A percentile compares a stretch with the other conserved stretches of the same genome.
Conservation (phyloP, 208 protist species). For the Endotrypanum monterogeii region DNA sequence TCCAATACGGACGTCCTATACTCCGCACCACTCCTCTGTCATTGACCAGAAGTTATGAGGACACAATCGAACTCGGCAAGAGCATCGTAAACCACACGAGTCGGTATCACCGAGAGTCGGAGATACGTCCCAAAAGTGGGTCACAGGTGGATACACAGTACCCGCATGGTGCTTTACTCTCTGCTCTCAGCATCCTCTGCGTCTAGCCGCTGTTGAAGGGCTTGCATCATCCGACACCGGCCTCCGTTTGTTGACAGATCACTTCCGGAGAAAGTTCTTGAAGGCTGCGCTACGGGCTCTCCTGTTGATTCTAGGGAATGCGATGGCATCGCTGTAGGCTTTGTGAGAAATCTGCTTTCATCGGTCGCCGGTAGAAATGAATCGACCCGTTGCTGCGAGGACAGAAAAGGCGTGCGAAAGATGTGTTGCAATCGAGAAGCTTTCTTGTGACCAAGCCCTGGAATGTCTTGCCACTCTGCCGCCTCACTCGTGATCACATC, state of each 20-base stretch:
- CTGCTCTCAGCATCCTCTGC: conserved; percentile 35
- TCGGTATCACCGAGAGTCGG: not conserved
- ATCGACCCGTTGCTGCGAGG: conserved; percentile 42
- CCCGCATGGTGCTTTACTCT: not conserved
- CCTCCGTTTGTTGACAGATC: not conserved
- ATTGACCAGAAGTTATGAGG: too few species aligned
- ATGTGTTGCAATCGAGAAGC: conserved; percentile 48
- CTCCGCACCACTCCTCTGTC: too few species aligned
- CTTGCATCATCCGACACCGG: conserved; percentile 39
- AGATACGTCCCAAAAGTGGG: not conserved
- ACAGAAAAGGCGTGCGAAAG: conserved; percentile 55
- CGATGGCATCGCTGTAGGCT: too few species aligned
- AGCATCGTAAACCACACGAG: not conserved
- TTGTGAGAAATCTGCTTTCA: not conserved
- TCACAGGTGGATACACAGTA: too few species aligned
- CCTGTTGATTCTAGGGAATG: not conserved
- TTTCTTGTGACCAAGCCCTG: conserved; percentile 65
- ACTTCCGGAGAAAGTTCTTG: not conserved
- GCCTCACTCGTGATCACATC: conserved; percentile 50
- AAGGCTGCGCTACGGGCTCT: not conserved
- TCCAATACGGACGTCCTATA: too few species aligned
- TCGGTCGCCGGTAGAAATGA: not conserved
- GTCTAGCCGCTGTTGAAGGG: conserved; percentile 24
- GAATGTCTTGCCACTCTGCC: conserved; percentile 39
- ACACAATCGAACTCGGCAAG: too few species aligned